phyloP scores from a whole-genome alignment of 257 asterid species.

The Solanum gandarillasii region DNA sequence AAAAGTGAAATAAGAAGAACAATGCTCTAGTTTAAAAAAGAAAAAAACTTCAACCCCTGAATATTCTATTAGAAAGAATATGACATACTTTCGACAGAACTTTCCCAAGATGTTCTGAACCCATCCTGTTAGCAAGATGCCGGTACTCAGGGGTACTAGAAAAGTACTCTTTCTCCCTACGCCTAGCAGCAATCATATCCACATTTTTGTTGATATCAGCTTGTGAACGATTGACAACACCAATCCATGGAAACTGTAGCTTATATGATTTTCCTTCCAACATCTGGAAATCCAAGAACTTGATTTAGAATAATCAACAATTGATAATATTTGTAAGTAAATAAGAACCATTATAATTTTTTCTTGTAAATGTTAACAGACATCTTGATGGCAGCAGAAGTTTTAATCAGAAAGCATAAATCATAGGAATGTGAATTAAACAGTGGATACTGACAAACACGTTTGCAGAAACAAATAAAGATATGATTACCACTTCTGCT shows the following conservation, averaged over 20 bases:
- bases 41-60: not conserved
- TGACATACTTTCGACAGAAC: conserved; percentile 51
- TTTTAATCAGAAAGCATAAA: not conserved
- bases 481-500: not conserved
- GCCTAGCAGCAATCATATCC: conserved; percentile 85
- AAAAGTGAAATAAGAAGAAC: not conserved
- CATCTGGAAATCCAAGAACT: conserved; percentile 24
- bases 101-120: conserved; percentile 79
- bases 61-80: not conserved
- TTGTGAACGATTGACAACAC: conserved; percentile 85
- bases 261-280: conserved; percentile 65
- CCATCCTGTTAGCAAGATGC: conserved; percentile 60
- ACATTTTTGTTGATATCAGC: conserved; percentile 66
- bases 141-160: conserved; percentile 47
- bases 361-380: not conserved
- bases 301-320: not conserved
- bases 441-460: not conserved
- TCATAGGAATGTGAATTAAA: not conserved
- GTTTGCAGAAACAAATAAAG: not conserved
- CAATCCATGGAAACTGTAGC: conserved; percentile 85
- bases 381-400: not conserved
- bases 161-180: conserved; percentile 61
- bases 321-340: not conserved
- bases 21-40: not conserved
- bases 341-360: not conserved